Conservation (phyloP, 352 stramenopile species). For the Peronospora farinosa region DNA sequence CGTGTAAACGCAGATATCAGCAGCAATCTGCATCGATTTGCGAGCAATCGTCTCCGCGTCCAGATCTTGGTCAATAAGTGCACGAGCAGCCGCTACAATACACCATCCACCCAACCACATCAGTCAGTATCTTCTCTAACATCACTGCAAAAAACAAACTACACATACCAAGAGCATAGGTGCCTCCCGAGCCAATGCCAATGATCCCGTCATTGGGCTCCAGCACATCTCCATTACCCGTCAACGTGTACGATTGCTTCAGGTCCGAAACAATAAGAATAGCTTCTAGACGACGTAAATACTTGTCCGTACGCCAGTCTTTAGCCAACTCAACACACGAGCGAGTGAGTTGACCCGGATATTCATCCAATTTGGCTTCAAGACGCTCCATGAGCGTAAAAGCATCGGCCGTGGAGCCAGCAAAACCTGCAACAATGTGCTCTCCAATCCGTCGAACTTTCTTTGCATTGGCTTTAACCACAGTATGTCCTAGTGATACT, state of each 20-base stretch:
- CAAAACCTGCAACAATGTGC: constrained; percentile 95
- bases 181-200: constrained; percentile 90
- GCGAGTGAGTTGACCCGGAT: constrained; percentile 94
- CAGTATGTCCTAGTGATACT: constrained; percentile 91
- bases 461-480: constrained; percentile 97
- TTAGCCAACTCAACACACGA: constrained; percentile 98
- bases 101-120: constrained; percentile 8
- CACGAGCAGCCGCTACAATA: constrained; percentile 88
- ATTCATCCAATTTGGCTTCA: constrained; percentile 97
- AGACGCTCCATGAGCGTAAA: constrained; percentile 98
- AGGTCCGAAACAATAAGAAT: constrained; percentile 93
- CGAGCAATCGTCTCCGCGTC: constrained; percentile 91
- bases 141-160: constrained; percentile 6
- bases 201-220: constrained; percentile 95
- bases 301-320: constrained; percentile 98
- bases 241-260: constrained; percentile 95
- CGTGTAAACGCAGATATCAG: constrained; percentile 98
- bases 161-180: constrained; percentile 89
- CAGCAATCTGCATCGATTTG: constrained; percentile 93
- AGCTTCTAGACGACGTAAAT: constrained; percentile 92
- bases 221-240: constrained; percentile 97
- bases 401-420: constrained; percentile 94
- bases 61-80: constrained; percentile 92
- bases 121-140: background rate
- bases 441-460: constrained; percentile 96